Base-by-base conservation (phyloP, 805 yeast species). In the Saccharomycopsis schoenii region DNA sequence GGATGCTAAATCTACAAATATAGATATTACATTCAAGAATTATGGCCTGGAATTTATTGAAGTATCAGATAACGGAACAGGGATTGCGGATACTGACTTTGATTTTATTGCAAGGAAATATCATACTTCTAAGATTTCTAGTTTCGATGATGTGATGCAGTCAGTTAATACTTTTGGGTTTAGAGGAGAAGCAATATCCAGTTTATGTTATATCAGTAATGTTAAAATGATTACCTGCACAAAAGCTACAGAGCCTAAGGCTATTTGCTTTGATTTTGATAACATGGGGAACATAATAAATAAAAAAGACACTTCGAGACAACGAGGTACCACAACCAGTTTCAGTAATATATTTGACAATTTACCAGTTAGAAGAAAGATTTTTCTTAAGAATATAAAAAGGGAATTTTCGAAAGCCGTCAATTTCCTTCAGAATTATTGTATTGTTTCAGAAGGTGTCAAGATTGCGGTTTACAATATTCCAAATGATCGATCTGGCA, bases 281-380 rank as follows among this genome's bases (percentile, higher is more conserved):
- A 65, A 72, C 2, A 67, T 72, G 66, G 99, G 98, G 0, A 64
- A 68, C 0, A 68, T 92, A 14, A 43, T 59, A 0, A 59, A 64
- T 0, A 70, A 73, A 15, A 71, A 75, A 17, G 69, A 77, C 0
- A 76, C 86, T 1, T 74, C 80, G 1, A 83, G 91, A 2, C 76
- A 77, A 19, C 78, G 74, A 58, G 99, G 99, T 0, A 92, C 97
- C 0, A 73, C 82, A 0, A 80, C 90, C 0, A 67, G 67, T 0
- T 75, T 94, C 4, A 67, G 80, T 0, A 77, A 83, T 50, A 66
- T 94, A 11, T 94, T 94, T 68, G 71, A 78, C 10, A 78, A 74
- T 58, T 72, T 92, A 59, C 98, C 98, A 0, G 99, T 96, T 8
- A 76, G 99, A 62, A 77, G 83, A 57, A 86, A 84, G 67, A 91